Evolutionary conservation across 1,284 basidiomycete genomes (phyloP).

Genomic region (Cutaneotrichosporon mucoides): DNA sequence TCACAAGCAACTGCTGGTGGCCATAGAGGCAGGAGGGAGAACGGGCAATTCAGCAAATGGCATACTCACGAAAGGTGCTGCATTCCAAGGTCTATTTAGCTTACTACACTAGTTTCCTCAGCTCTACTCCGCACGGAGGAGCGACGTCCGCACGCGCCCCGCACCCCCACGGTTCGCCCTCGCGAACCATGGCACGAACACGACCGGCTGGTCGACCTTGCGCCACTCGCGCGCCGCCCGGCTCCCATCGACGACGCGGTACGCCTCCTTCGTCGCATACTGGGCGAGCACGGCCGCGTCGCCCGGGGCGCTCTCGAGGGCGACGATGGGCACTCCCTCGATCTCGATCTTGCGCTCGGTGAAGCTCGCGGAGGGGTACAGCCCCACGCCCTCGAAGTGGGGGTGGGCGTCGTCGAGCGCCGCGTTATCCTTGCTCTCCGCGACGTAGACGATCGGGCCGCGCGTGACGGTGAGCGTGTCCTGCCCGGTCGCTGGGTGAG

Average conservation of each 20-base stretch:
- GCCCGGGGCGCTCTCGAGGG: slow-evolving; percentile 9
- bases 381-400: slow-evolving; percentile 32
- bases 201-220: slow-evolving; percentile 14
- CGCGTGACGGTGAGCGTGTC: slow-evolving; percentile 34
- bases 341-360: slow-evolving; percentile 17
- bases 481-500: slow-evolving; percentile 23
- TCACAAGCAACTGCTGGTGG: neutral
- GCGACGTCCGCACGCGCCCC: slow-evolving; percentile 27
- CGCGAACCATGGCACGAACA: slow-evolving; percentile 35
- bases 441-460: slow-evolving; percentile 37
- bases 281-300: slow-evolving; percentile 8
- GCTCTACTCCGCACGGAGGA: slow-evolving; percentile 12
- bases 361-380: slow-evolving; percentile 22
- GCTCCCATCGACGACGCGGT: slow-evolving; percentile 8
- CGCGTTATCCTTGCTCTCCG: slow-evolving; percentile 33
- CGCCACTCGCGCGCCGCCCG: slow-evolving; percentile 13
- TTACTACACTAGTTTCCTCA: too few relatives aligned
- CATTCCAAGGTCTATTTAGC: neutral
- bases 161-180: slow-evolving; percentile 34
- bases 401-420: slow-evolving; percentile 18
- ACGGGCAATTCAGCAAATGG: too few relatives aligned
- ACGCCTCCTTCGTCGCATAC: slow-evolving; percentile 5
- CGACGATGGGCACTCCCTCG: slow-evolving; percentile 26
- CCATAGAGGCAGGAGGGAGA: too few relatives aligned
- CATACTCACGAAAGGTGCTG: too few relatives aligned